Conservation (phyloP, 2,329 filamentous ascomycete species). For the Coniochaeta pulveracea region DNA sequence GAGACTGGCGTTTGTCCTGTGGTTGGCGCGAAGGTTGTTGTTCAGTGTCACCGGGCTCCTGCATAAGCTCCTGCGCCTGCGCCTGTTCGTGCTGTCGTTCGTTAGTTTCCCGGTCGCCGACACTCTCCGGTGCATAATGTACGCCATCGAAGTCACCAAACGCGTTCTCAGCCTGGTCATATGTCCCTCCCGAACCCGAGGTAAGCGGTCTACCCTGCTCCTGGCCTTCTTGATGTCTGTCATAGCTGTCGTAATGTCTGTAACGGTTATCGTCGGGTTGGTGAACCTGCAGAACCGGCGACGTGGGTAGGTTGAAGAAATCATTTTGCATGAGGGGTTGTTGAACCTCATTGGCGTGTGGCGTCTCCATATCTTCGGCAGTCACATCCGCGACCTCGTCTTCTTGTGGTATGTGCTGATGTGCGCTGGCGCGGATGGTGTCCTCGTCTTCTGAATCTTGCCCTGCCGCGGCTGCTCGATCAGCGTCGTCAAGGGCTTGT, state of each 20-base stretch:
- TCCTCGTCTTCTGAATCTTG: constrained; percentile 25
- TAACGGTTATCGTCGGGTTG: constrained; percentile 12
- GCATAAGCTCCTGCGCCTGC: constrained; percentile 9
- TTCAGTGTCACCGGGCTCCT: constrained; percentile 9
- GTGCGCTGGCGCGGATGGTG: constrained; percentile 21
- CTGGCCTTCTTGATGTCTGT: too few relatives aligned
- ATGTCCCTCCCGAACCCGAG: constrained; percentile 47
- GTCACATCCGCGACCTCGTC: constrained; percentile 12
- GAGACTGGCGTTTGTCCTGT: constrained; percentile 11
- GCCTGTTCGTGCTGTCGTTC: constrained; percentile 12
- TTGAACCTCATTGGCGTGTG: constrained; percentile 6
- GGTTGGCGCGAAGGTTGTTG: constrained; percentile 10
- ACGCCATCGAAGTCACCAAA: constrained; percentile 78
- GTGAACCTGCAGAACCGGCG: constrained; percentile 13
- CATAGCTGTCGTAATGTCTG: constrained; percentile 9
- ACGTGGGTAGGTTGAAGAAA: constrained; percentile 5
- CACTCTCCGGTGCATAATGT: constrained; percentile 50
- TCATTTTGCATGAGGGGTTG: constrained; percentile 11
- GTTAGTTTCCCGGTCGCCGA: constrained; percentile 11
- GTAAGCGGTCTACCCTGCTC: constrained; percentile 33
- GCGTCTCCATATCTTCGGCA: constrained; percentile 9
- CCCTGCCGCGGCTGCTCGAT: constrained; percentile 23
- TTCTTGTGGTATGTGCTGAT: constrained; percentile 24
- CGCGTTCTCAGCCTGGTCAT: constrained; percentile 51
- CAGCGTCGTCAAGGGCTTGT: constrained; percentile 42